Percentiles rank a stretch among this genome's conserved stretches.
phyloP scores from a whole-genome alignment of 768 basidiomycete species.

The Auriscalpium vulgare region DNA sequence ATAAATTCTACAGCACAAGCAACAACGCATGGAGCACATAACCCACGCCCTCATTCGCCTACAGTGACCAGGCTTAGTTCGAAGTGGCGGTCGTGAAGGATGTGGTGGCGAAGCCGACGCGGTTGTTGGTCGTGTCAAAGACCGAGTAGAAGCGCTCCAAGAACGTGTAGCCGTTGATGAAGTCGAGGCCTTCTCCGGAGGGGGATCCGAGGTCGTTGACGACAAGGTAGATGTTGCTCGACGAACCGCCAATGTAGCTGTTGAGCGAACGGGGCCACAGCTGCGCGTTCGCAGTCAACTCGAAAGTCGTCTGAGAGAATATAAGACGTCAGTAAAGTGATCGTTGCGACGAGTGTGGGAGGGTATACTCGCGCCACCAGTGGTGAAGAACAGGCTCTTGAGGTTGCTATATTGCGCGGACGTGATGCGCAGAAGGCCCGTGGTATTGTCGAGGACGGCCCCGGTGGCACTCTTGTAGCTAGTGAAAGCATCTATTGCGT shows the following conservation, averaged over 20 bases:
- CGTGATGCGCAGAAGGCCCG: constrained; percentile 25
- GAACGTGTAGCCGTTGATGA: constrained; percentile 47
- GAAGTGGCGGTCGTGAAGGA: constrained; percentile 39
- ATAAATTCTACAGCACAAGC: no score
- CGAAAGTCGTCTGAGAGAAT: constrained; percentile 21
- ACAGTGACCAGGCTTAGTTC: constrained; percentile 20
- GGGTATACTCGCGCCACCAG: constrained; percentile 18
- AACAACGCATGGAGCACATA: no score
- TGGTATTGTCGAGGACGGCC: constrained; percentile 21
- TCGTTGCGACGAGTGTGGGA: constrained; percentile 1
- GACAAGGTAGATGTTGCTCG: constrained; percentile 30
- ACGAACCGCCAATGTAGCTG: constrained; percentile 32
- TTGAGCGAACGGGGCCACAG: constrained; percentile 36
- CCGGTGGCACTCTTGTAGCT: constrained; percentile 26
- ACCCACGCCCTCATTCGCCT: no score
- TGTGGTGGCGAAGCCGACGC: constrained; percentile 48
- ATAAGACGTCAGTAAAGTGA: no score
- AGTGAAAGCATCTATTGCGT: constrained; percentile 22
- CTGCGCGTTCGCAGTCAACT: constrained; percentile 36
- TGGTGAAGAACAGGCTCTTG: constrained; percentile 25
- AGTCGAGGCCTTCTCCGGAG: constrained; percentile 42
- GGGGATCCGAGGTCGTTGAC: constrained; percentile 30
- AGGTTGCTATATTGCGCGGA: constrained; percentile 22
- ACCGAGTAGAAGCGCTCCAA: constrained; percentile 61
- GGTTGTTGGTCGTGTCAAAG: constrained; percentile 49